A percentile compares a stretch with the other conserved stretches of the same genome.
These are phyloP conservation scores for Umbelopsis sp. DNA, from an alignment of 371 early-diverging fungal species.

Conservation along the genomic window DNA sequence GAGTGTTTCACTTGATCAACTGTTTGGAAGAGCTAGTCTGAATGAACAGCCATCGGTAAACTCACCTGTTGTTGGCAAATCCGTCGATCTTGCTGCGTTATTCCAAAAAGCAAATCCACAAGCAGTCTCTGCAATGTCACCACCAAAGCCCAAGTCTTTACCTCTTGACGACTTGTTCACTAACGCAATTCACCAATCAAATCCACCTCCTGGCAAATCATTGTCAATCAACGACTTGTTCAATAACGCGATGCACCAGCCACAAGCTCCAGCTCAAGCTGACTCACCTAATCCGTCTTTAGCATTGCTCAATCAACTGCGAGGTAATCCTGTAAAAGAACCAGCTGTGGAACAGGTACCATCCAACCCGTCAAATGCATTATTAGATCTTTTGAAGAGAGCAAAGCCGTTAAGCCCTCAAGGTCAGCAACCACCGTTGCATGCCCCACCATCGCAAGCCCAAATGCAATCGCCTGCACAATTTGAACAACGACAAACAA, in stretches of 20 bases:
- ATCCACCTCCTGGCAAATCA: neutral
- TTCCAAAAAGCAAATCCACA: constrained; percentile 4
- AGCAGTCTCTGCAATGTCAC: neutral
- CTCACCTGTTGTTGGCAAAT: neutral
- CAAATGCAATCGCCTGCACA: constrained; percentile 17
- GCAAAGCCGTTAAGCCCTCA: constrained; percentile 23
- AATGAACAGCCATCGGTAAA: neutral
- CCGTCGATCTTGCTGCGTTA: neutral
- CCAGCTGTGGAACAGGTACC: constrained; percentile 13
- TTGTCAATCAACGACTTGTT: constrained; percentile 5
- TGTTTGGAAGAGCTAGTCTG: neutral
- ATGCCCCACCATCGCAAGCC: constrained; percentile 14
- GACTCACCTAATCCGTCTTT: constrained; percentile 24
- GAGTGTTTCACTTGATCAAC: constrained; percentile 8
- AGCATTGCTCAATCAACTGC: constrained; percentile 4
- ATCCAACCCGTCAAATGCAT: neutral
- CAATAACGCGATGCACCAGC: neutral
- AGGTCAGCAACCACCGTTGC: neutral
- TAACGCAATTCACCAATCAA: neutral
- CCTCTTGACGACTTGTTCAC: neutral
- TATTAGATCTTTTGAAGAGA: constrained; percentile 22
- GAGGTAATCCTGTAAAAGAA: neutral
- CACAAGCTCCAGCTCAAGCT: constrained; percentile 10
- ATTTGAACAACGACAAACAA: constrained; percentile 23
- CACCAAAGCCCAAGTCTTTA: neutral